Base-by-base conservation (phyloP, 306 rosid species). In the Acacia crassicarpa region DNA sequence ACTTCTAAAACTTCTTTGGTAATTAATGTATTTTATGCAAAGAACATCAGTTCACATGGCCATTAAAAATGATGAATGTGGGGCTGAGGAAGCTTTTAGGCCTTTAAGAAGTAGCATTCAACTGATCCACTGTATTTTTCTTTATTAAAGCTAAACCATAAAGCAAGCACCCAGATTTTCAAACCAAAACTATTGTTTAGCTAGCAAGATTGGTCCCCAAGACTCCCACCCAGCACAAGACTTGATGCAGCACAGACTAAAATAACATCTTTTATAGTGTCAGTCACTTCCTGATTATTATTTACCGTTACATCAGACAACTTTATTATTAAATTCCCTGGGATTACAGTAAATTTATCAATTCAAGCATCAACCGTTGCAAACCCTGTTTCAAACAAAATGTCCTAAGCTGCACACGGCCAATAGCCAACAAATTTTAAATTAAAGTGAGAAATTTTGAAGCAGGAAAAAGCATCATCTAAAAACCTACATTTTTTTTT, bases 81-180 rank as follows among this genome's bases (percentile, higher is more conserved):
- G n/a, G 62, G 15, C 72, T 22, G 22, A 16, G 19, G 59, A 72
- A 45, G 58, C 16, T 15, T 48, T 22, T 44, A 72, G 59, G 63
- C 49, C 8, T 63, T 62, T 27, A 46, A 74, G 32, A 73, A 56
- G 53, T 27, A 41, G 45, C 20, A 81, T 40, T 75, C 70, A 81
- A 54, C 76, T 30, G 19, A 40, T 71, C 59, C 66, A 46, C 23
- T 15, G 15, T 15, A 41, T 75, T 11, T 41, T 69, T 68, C 77
- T 44, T 45, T 20, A 61, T 22, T 16, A 77, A 67, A 54, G 65
- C 53, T 75, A 67, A 76, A 63, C 19, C 25, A 20, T 20, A 46
- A 74, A 81, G 22, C 79, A 67, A 63, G 71, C 67, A 73, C 61
- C 53, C 46, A 14, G 27, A 27, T 59, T 82, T n/a, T 48, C 72